Conservation (phyloP, 768 basidiomycete species). For the Pulveroboletus sp. region DNA sequence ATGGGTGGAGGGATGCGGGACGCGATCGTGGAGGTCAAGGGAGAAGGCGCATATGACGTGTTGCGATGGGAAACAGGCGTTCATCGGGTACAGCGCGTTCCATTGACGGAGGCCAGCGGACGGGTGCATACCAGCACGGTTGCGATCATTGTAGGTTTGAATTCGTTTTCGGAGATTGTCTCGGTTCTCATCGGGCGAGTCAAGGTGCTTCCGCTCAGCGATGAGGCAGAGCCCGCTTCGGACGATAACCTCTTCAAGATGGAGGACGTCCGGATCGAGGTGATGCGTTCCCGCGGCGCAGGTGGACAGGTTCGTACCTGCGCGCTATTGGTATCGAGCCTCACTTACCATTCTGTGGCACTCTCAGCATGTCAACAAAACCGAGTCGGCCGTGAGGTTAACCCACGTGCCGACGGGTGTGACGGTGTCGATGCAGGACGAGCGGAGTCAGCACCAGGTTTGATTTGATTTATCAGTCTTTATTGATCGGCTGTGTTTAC, state of each 20-base stretch:
- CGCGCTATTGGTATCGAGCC: background rate
- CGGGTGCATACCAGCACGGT: constrained; percentile 91
- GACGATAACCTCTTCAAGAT: constrained; percentile 72
- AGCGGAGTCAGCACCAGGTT: constrained; percentile 92
- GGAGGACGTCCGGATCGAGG: constrained; percentile 86
- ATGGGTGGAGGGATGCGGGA: constrained; percentile 71
- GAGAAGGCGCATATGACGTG: constrained; percentile 71
- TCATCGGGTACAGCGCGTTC: constrained; percentile 92
- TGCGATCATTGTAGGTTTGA: constrained; percentile 68
- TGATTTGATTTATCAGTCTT: background rate
- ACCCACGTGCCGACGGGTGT: constrained; percentile 92
- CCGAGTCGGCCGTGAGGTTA: constrained; percentile 93
- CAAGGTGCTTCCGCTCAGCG: constrained; percentile 78
- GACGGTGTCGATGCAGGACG: constrained; percentile 97
- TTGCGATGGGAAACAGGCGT: constrained; percentile 93
- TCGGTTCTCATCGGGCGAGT: background rate
- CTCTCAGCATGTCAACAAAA: constrained; percentile 93
- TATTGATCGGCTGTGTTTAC: background rate
- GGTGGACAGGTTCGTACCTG: constrained; percentile 75
- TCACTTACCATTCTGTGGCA: background rate
- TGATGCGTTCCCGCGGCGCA: constrained; percentile 95
- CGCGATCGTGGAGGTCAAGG: constrained; percentile 75
- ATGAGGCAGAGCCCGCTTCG: constrained; percentile 51
- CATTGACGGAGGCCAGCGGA: constrained; percentile 83
- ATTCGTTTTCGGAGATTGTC: background rate